Evolutionary conservation across 768 basidiomycete genomes (phyloP), one percentile per base, ranked within the genome.

Genomic region (Auriculariales sp.): DNA sequence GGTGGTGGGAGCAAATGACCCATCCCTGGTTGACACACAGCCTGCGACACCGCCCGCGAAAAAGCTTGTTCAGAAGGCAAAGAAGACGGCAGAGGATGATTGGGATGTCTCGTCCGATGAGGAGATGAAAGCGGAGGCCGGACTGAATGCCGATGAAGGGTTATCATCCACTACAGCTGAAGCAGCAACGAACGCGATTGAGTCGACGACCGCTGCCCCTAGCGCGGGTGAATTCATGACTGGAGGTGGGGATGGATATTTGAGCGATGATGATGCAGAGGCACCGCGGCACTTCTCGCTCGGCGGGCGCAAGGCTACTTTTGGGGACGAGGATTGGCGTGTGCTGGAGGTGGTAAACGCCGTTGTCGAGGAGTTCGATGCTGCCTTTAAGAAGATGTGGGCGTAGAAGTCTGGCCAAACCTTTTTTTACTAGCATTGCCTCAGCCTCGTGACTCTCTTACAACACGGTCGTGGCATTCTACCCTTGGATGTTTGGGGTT

Each of bases 321-420:
- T 77, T 30, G 58, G 61, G 0, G 65, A 71, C 17, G 59, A 53
- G 3, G 79, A 81, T 53, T 78, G 78, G 79, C 66, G 55, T 48
- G 71, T 82, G 1, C 78, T 75, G 36, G 63, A 71, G 49, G 64
- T 80, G 11, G 64, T 79, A 6, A 56, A 64, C 25, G 66, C 53
- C 2, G 66, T 69, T 19, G 64, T 64, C 36, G 58, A 57, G 7
- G 74, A 81, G 54, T 81, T 83, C 49, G 62, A 73, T 7, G 69
- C 63, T 50, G 81, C 81, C 59, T 83, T 73, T 63, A 71, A 62
- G 54, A 73, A 69, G 6, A 82, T 79, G 65, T 81, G 79, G 80
- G 79, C 80, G 0, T 71, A 44, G 39, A n/a, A n/a, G n/a, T n/a
- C n/a, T n/a, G n/a, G n/a, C n/a, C n/a, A n/a, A n/a, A n/a, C n/a